These are phyloP conservation scores for Coniochaeta hoffmannii DNA, from an alignment of 2,329 filamentous ascomycete species.

Conservation along the genomic window DNA sequence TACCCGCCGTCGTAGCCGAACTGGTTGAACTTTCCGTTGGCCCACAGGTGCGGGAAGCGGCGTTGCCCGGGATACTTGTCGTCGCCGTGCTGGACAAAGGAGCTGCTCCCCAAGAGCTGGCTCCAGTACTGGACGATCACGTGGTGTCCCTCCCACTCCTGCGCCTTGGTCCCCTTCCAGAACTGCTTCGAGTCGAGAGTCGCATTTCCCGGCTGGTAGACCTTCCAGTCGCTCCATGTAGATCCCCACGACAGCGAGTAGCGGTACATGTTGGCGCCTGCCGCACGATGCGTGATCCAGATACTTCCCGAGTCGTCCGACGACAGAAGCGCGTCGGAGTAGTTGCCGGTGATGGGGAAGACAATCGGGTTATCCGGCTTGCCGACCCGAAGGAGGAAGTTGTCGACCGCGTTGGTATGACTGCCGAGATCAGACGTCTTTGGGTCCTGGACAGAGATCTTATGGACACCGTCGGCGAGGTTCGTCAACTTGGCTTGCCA, in stretches of 20 bases:
- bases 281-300: constrained; percentile 47
- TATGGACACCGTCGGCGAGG: constrained; percentile 53
- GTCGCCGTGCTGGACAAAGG: constrained; percentile 53
- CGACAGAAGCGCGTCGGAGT: constrained; percentile 35
- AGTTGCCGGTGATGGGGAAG: constrained; percentile 46
- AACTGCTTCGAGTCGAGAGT: constrained; percentile 33
- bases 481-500: constrained; percentile 22
- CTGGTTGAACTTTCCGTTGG: constrained; percentile 53
- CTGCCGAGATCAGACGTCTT: constrained; percentile 30
- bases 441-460: constrained; percentile 47
- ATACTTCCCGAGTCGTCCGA: constrained; percentile 24
- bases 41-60: constrained; percentile 54
- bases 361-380: constrained; percentile 50
- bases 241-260: constrained; percentile 55
- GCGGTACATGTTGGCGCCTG: constrained; percentile 54
- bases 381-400: constrained; percentile 50
- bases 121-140: constrained; percentile 56
- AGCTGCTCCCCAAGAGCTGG: constrained; percentile 47
- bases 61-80: constrained; percentile 32
- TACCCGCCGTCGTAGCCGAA: constrained; percentile 55
- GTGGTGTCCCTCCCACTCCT: constrained; percentile 54
- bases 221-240: constrained; percentile 49
- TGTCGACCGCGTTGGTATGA: constrained; percentile 45
- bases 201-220: constrained; percentile 44
- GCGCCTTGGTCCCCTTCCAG: constrained; percentile 48